Percentiles rank a stretch among this genome's conserved stretches.
Evolutionary conservation across 163 green algal genomes (phyloP).

Genomic region (Chlamydomonas reinhardtii): DNA sequence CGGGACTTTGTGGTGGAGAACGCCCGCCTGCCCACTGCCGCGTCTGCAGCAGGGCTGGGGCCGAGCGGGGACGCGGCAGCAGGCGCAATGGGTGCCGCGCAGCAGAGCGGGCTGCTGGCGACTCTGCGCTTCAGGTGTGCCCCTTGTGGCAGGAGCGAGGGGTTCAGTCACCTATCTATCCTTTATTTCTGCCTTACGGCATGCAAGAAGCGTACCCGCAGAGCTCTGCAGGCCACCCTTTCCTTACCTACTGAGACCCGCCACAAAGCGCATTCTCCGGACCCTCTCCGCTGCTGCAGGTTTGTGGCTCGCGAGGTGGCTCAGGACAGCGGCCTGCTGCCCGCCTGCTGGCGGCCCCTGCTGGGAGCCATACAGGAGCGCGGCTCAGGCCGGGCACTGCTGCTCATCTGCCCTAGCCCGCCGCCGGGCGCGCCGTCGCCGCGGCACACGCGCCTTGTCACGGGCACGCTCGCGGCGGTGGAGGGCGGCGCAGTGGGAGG

Average conservation of each 20-base stretch:
- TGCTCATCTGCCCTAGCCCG: constrained; percentile 18
- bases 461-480: no score
- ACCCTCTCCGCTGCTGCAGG: no score
- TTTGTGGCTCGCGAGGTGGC: constrained; percentile 22
- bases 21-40: not conserved
- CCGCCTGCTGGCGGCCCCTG: constrained; percentile 10
- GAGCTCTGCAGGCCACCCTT: no score
- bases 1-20: not conserved
- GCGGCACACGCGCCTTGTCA: not conserved
- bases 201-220: no score
- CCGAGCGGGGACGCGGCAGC: not conserved
- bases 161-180: no score
- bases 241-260: no score
- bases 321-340: constrained; percentile 31
- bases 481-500: no score
- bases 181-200: no score
- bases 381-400: constrained; percentile 9
- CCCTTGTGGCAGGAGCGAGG: no score
- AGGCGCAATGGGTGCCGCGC: not conserved
- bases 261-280: no score
- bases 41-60: not conserved
- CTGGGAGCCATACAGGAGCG: constrained; percentile 18
- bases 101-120: not conserved
- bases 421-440: not conserved
- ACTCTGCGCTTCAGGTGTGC: constrained; percentile 8